Evolutionary conservation across 73 alveolate species (phyloP).

Genomic region (Strombidium stylifer): DNA sequence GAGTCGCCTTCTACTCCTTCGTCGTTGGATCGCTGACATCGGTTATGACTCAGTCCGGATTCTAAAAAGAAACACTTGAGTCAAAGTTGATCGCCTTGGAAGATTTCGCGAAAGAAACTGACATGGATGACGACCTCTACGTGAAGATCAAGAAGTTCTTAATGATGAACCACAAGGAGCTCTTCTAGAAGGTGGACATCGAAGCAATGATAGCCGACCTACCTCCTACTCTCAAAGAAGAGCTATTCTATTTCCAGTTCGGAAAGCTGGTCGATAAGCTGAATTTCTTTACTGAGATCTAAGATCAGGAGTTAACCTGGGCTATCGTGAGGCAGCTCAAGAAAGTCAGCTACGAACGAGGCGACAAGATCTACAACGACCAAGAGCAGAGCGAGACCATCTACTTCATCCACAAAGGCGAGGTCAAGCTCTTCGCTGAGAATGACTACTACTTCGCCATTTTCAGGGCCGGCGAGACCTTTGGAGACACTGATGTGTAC

Average conservation of each 20-base stretch:
- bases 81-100: constrained; percentile 38
- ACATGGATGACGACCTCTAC: constrained; percentile 54
- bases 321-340: constrained; percentile 28
- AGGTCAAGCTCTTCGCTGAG: constrained; percentile 56
- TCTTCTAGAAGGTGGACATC: constrained; percentile 34
- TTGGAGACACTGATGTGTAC: constrained; percentile 12
- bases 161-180: constrained; percentile 51
- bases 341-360: constrained; percentile 43
- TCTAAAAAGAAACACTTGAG: constrained; percentile 21
- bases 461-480: constrained; percentile 50
- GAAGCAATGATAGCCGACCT: constrained; percentile 29
- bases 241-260: constrained; percentile 18
- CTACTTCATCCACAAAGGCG: constrained; percentile 62
- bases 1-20: constrained; percentile 91
- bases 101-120: constrained; percentile 75
- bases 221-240: constrained; percentile 59
- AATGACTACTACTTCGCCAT: constrained; percentile 54
- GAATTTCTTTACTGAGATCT: constrained; percentile 5
- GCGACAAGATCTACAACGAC: constrained; percentile 40
- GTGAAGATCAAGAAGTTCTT: constrained; percentile 60
- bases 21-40: constrained; percentile 87
- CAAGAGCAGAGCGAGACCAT: constrained; percentile 39
- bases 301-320: constrained; percentile 39
- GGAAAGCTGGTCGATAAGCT: constrained; percentile 2
- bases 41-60: constrained; percentile 35